These are phyloP conservation scores for Camillea tinctor DNA, from an alignment of 2,329 filamentous ascomycete genomes.

Conservation along the genomic window DNA sequence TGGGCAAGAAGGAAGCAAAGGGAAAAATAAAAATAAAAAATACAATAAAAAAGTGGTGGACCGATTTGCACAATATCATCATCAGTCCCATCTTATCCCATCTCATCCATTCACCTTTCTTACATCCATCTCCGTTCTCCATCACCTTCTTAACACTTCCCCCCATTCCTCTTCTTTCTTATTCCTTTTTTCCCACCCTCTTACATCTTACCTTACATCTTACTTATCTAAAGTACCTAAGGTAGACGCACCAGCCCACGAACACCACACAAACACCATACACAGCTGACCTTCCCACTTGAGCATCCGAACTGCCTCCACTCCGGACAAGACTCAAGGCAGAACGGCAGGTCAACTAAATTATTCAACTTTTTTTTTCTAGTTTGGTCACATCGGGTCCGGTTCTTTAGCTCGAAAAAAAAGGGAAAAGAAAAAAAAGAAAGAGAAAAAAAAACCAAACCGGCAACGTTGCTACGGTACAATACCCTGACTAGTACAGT, in stretches of 20 bases:
- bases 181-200: not conserved
- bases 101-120: not conserved
- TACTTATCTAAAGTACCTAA: too few species aligned
- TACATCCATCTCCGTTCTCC: too few species aligned
- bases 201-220: not conserved
- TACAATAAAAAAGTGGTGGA: not conserved
- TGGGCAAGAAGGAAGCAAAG: not conserved
- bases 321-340: slow-evolving; percentile 3
- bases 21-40: not conserved
- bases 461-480: slow-evolving; percentile 1
- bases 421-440: too few species aligned
- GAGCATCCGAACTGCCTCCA: slow-evolving; percentile 1
- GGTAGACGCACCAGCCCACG: too few species aligned
- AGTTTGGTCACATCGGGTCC: slow-evolving; percentile 21
- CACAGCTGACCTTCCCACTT: not conserved
- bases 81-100: not conserved
- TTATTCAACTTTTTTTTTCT: slow-evolving; percentile 13
- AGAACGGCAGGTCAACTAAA: slow-evolving; percentile 7
- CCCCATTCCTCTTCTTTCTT: not conserved
- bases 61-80: not conserved
- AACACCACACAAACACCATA: not conserved
- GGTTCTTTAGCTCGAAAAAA: slow-evolving; percentile 17
- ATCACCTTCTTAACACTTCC: not conserved
- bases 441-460: too few species aligned
- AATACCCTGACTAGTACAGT: slow-evolving; percentile 17